Evolutionary conservation across 75 land plant species (phyloP), one percentile per base, ranked within the genome.

Genomic region (Pinus taeda): DNA sequence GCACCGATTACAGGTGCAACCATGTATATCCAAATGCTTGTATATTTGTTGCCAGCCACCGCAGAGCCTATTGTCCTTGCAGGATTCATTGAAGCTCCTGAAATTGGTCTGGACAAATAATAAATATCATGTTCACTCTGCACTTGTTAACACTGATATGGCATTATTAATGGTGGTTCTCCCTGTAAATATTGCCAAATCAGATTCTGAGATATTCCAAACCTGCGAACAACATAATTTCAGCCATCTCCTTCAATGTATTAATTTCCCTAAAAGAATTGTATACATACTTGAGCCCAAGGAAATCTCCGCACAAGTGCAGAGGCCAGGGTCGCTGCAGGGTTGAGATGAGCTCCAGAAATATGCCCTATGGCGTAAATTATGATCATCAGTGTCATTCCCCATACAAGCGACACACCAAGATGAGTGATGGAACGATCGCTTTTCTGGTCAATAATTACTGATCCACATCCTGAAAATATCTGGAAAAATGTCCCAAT

Each of bases 51-150:
- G 15, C 81, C 85, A 1, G 87, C 93, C 4, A 94, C 81, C 21
- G 97, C 95, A 12, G 97, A 93, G 0, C 97, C 97, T 69, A 94
- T 69, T 71, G 81, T 92, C 76, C 97, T 87, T 33, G 90, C 90
- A 3, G 97, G 97, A 70, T 92, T 94, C 97, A 94, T 92, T 33
- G 97, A 92, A 66, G 93, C 97, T 36, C 95, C 95, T 20, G 97
- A 86, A 65, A 92, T 82, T 15, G 95, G 88, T 77, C 97, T 94
- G 89, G 57, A 59, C 2, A 17, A n/a, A 4, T 4, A 45, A 7
- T 45, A 45, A 6, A 45, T 6, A 45, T 45, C 49, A 45, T 45
- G 49, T 45, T 45, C 5, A 45, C 1, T 45, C 6, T 45, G 42
- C 4, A 4, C 42, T 39, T 39, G 42, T 39, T 4, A 39, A 4